Evolutionary conservation across 108 stramenopile genomes (phyloP), one percentile per base, ranked within the genome.

Genomic region (Discostella pseudostelligera): DNA sequence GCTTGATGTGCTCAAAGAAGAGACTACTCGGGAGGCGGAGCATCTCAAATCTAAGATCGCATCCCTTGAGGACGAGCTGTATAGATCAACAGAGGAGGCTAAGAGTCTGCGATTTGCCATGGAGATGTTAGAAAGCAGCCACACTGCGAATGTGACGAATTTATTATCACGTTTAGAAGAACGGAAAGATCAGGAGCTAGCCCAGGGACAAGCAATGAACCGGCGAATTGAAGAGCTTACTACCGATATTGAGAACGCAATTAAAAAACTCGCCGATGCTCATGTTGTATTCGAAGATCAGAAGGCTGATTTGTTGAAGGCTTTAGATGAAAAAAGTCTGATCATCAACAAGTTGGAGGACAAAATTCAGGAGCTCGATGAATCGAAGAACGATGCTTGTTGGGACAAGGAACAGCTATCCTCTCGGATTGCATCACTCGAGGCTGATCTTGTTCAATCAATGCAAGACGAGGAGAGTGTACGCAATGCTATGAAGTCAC

Each of bases 31-130:
- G 26, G 50, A 51, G 5, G 13, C 24, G 26, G 55, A 56, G 32
- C n/a, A 17, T 2, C 35, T 56, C 35, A 56, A 56, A 32, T 35
- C 55, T 1, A 56, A 39, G 55, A 56, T 56, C 19, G 16, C n/a
- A 36, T 35, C 55, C 19, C 55, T 56, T n/a, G 55, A 56, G 32
- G 35, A 16, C 16, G 55, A 56, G 14, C 35, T 56, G 29, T 32
- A 37, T 56, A 32, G 32, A 56, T 56, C 55, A 16, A 35, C 12
- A 35, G 19, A 56, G 14, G 55, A 56, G 35, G 55, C 5, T n/a
- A n/a, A 56, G 16, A 56, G 32, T 4, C 7, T 43, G n/a, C 14
- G 42, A n/a, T 7, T 2, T 11, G 10, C 42, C 2, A 43, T 43
- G 42, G n/a, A 43, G 9, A 8, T n/a, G 2, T 43, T 43, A 43